phyloP scores from a whole-genome alignment of 306 rosid genomes.

The Argentina anserina region DNA sequence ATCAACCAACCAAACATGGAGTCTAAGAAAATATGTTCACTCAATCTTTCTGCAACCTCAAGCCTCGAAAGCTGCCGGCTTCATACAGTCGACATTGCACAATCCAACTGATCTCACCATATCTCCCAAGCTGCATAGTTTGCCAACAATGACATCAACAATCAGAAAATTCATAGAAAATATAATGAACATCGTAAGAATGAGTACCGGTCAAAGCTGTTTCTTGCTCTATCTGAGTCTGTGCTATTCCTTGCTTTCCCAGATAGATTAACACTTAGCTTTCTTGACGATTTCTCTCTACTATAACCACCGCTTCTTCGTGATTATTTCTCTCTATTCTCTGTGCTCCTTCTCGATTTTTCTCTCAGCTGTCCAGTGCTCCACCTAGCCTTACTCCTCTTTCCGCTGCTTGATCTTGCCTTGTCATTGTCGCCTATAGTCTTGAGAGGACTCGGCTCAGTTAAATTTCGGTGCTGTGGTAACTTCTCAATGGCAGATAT shows the following conservation, averaged over 20 bases:
- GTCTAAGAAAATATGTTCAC: conserved; percentile 6
- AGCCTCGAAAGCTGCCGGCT: conserved; percentile 47
- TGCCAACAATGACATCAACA: conserved; percentile 10
- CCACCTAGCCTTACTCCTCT: conserved; percentile 32
- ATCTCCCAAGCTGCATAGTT: conserved; percentile 50
- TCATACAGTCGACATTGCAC: conserved; percentile 64
- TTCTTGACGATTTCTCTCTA: conserved; percentile 51
- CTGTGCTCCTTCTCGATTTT: conserved; percentile 46
- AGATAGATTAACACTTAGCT: conserved; percentile 35
- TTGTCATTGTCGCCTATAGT: conserved; percentile 28
- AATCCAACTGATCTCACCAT: conserved; percentile 71
- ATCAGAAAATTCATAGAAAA: conserved; percentile 2
- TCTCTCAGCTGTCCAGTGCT: conserved; percentile 41
- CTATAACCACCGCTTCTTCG: conserved; percentile 40
- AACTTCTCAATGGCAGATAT: conserved; percentile 51
- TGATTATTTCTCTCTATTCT: conserved; percentile 34
- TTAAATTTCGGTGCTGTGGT: conserved; percentile 13
- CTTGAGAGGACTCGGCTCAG: conserved; percentile 15
- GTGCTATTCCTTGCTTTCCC: conserved; percentile 48
- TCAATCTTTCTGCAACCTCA: conserved; percentile 21
- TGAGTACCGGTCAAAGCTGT: conserved; percentile 60
- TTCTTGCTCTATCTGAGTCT: conserved; percentile 59
- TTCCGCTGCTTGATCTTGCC: conserved; percentile 40
- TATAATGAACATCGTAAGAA: conserved; percentile 4
- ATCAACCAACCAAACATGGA: conserved; percentile 30